Conservation (phyloP, 1,139 yeast species). For the Hemisphaericaspora xylanilytica region DNA sequence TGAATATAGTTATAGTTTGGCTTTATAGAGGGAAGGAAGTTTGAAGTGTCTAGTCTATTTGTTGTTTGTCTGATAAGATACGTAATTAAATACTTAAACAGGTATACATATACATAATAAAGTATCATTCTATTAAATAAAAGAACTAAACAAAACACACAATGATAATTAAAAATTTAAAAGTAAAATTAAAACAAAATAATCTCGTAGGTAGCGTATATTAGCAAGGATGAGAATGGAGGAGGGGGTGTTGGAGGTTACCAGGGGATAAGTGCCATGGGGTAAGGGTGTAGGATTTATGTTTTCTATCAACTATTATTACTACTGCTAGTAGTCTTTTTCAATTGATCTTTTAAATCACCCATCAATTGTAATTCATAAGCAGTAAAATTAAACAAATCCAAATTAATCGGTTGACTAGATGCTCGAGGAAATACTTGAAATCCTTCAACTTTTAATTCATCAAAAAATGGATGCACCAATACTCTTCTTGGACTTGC, state of each 20-base stretch:
- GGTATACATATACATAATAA: no score
- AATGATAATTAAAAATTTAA: no score
- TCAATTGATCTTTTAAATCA: slow-evolving; percentile 35
- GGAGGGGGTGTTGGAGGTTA: neutral
- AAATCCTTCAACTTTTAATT: slow-evolving; percentile 58
- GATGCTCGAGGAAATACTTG: slow-evolving; percentile 57
- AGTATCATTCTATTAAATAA: no score
- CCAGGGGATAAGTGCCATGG: no score
- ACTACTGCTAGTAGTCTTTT: slow-evolving; percentile 10
- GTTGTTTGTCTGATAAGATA: no score
- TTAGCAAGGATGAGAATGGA: neutral
- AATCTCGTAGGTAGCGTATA: neutral
- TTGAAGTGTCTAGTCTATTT: no score
- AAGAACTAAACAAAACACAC: no score
- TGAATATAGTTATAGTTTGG: slow-evolving; percentile 88
- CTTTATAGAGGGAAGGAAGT: slow-evolving; percentile 43
- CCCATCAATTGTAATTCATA: slow-evolving; percentile 53
- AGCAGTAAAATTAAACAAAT: slow-evolving; percentile 53
- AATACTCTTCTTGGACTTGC: slow-evolving; percentile 64
- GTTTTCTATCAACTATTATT: neutral
- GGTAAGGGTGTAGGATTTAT: no score
- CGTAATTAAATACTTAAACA: no score
- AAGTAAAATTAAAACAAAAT: no score
- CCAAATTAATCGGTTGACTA: slow-evolving; percentile 38
- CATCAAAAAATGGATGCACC: slow-evolving; percentile 71